Conservation (phyloP, 495 filamentous ascomycete genomes). For the Chaetomium fimeti region DNA sequence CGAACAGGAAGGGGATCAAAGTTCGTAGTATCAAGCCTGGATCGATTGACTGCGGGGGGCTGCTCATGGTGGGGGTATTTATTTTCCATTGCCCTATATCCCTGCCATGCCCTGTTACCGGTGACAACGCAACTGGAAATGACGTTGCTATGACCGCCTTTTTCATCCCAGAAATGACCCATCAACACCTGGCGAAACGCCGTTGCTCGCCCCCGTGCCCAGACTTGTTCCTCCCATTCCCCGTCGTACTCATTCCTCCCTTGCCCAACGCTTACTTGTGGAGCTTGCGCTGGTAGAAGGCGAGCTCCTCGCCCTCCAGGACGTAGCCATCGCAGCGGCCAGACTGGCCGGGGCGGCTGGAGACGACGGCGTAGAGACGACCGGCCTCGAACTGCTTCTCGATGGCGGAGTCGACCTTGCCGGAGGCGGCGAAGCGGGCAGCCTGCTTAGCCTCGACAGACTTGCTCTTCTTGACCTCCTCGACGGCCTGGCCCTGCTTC, state of each 20-base stretch:
- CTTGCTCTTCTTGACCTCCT: constrained; percentile 85
- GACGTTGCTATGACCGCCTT: constrained; percentile 25
- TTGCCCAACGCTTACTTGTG: constrained; percentile 69
- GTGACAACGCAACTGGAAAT: constrained; percentile 34
- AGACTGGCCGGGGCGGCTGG: constrained; percentile 92
- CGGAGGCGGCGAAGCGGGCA: constrained; percentile 68
- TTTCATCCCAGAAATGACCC: constrained; percentile 29
- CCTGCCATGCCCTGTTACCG: constrained; percentile 36
- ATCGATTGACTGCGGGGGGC: constrained; percentile 24
- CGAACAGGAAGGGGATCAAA: neutral
- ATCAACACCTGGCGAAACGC: constrained; percentile 37
- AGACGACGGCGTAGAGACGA: constrained; percentile 88
- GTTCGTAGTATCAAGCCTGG: constrained; percentile 16
- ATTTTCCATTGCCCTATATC: constrained; percentile 39
- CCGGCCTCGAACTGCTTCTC: constrained; percentile 99
- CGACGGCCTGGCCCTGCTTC: constrained; percentile 61
- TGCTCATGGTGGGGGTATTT: constrained; percentile 34
- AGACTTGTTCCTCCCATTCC: constrained; percentile 17
- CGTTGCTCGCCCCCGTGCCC: constrained; percentile 30
- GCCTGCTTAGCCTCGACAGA: constrained; percentile 93
- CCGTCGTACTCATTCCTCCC: neutral
- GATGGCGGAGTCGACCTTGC: constrained; percentile 89
- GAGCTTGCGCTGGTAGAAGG: constrained; percentile 98
- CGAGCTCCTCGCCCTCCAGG: constrained; percentile 97
- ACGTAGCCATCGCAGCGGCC: constrained; percentile 96